Conservation (phyloP, 192 early-diverging fungal genomes). For the Geosiphon pyriformis region DNA sequence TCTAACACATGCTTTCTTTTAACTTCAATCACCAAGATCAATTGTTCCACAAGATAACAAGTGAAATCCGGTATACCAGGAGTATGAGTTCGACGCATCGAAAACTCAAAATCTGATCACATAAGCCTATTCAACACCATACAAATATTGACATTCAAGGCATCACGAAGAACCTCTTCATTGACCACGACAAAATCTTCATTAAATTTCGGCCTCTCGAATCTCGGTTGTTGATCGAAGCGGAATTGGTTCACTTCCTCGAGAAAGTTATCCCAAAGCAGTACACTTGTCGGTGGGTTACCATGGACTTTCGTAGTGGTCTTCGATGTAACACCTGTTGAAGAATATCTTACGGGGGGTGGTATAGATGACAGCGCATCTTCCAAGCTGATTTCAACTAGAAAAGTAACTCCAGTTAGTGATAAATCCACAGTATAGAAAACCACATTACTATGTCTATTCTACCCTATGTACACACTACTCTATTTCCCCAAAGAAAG, state of each 20-base stretch:
- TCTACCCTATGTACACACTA: no score
- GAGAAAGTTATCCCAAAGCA: constrained; percentile 2
- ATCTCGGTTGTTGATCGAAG: constrained; percentile 11
- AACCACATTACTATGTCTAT: no score
- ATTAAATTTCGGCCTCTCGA: neutral
- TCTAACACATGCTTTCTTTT: constrained; percentile 12
- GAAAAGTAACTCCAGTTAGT: no score
- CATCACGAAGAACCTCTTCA: neutral
- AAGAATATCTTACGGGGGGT: constrained; percentile 3
- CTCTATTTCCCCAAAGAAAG: no score
- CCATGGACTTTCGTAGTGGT: neutral
- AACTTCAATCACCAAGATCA: constrained; percentile 16
- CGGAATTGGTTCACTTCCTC: constrained; percentile 11
- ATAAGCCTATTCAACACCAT: constrained; percentile 7
- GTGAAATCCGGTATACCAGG: constrained; percentile 16
- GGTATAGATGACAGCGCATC: neutral
- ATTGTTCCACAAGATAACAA: neutral
- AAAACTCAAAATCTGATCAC: constrained; percentile 2
- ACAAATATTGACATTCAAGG: constrained; percentile 9
- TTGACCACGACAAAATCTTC: neutral
- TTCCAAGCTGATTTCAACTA: neutral
- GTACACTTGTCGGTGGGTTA: constrained; percentile 7
- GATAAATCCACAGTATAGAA: no score
- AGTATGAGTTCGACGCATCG: neutral
- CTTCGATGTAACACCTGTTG: neutral